Evolutionary conservation across 305 asterid species (phyloP).

Genomic region (Euphrasia arctica): DNA sequence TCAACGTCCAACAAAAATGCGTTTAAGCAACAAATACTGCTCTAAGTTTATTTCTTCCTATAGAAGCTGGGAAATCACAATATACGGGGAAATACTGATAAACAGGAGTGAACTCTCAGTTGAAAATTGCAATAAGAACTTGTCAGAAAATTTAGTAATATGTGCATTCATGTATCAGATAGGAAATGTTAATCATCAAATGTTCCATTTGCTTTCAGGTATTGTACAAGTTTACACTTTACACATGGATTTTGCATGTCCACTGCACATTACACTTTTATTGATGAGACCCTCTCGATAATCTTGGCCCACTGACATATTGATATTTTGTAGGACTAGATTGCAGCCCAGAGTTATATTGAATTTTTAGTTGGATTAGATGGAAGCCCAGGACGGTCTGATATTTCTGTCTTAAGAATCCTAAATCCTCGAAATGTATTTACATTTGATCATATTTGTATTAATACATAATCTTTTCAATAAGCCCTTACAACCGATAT

Average conservation of each 20-base stretch:
- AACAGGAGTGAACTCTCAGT: background rate
- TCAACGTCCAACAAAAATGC: background rate
- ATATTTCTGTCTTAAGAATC: background rate
- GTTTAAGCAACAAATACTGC: conserved; percentile 12
- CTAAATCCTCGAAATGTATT: background rate
- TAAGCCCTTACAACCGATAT: background rate
- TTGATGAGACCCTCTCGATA: background rate
- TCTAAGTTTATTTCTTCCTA: background rate
- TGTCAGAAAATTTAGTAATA: background rate
- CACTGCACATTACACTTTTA: background rate
- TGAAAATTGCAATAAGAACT: background rate
- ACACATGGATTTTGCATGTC: background rate
- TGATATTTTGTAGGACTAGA: too few relatives aligned
- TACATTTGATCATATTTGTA: background rate
- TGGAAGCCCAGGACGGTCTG: background rate
- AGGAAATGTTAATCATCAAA: background rate
- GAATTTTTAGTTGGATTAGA: too few relatives aligned
- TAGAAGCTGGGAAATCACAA: background rate
- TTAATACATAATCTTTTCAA: background rate
- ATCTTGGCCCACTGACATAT: too few relatives aligned
- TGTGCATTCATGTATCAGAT: background rate
- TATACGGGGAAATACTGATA: background rate
- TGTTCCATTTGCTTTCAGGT: background rate
- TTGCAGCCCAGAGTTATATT: too few relatives aligned
- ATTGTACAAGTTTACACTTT: background rate